Percentiles rank a stretch among this genome's conserved stretches.
Conservation (phyloP, 192 early-diverging fungal genomes). For the Haplosporangium gracile region DNA sequence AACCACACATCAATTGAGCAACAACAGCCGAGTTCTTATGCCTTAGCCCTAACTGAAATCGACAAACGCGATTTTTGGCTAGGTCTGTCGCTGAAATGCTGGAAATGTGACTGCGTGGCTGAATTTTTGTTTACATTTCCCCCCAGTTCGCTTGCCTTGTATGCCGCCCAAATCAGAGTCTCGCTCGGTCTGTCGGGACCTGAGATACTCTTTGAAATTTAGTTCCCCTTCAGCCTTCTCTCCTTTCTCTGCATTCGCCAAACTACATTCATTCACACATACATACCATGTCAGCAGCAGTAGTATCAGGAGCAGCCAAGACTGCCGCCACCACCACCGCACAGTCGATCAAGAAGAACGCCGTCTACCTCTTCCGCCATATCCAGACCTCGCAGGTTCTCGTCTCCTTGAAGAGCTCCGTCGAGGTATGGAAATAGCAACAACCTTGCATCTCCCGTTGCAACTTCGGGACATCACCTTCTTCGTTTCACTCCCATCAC, state of each 20-base stretch:
- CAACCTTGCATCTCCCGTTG: background rate
- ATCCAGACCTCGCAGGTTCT: constrained; percentile 68
- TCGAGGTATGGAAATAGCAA: constrained; percentile 55
- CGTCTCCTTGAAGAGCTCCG: constrained; percentile 58
- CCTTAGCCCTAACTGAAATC: too few relatives aligned
- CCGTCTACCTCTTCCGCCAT: constrained; percentile 66
- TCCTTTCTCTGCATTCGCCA: background rate
- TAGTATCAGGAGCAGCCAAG: constrained; percentile 46
- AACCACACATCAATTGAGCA: too few relatives aligned
- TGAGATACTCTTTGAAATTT: background rate
- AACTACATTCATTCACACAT: background rate
- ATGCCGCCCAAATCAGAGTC: background rate
- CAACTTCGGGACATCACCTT: background rate
- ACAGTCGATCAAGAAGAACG: constrained; percentile 17
- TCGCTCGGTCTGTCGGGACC: background rate
- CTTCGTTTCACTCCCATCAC: background rate
- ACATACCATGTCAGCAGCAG: constrained; percentile 38
- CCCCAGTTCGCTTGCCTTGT: background rate
- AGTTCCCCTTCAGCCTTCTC: background rate
- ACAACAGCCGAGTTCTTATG: too few relatives aligned
- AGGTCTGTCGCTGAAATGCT: background rate
- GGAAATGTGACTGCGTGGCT: constrained; percentile 1
- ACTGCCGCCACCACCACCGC: constrained; percentile 25
- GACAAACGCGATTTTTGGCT: too few relatives aligned
- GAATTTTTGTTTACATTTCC: constrained; percentile 9